Percentiles rank a stretch among this genome's conserved stretches.
Conservation (phyloP, 352 stramenopile species). For the Aphanomyces invadans region DNA sequence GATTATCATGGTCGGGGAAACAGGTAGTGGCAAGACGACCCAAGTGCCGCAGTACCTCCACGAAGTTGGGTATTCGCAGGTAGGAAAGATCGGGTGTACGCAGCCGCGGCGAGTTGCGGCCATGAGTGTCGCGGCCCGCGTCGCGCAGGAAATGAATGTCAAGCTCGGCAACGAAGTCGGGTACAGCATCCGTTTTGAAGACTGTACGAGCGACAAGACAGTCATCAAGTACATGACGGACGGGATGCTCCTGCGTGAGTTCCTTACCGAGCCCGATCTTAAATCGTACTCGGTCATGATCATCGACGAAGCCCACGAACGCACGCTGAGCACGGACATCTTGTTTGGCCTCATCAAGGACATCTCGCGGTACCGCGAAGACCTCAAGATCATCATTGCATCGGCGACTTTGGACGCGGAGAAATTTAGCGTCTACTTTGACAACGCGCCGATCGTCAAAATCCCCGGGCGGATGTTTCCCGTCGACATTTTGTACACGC, state of each 20-base stretch:
- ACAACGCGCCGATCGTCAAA: conserved; percentile 98
- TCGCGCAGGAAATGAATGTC: conserved; percentile 97
- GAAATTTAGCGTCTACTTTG: conserved; percentile 99
- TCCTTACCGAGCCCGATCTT: conserved; percentile 96
- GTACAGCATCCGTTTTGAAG: conserved; percentile 99
- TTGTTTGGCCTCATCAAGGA: conserved; percentile 99
- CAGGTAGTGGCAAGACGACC: conserved; percentile 96
- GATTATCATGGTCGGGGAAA: conserved; percentile 87
- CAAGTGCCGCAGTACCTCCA: conserved; percentile 98
- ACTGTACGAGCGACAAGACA: conserved; percentile 97
- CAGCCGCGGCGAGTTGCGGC: conserved; percentile 96
- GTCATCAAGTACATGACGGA: conserved; percentile 99
- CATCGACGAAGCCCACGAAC: conserved; percentile 99
- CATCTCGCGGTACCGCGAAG: conserved; percentile 91
- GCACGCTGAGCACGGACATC: conserved; percentile 98
- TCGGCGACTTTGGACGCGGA: conserved; percentile 96
- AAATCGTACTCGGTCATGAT: conserved; percentile 97
- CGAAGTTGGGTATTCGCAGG: conserved; percentile 95
- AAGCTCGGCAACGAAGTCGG: conserved; percentile 96
- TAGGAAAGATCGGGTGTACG: conserved; percentile 93
- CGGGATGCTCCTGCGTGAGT: conserved; percentile 98
- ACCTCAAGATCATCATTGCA: conserved; percentile 98
- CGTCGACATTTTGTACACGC: conserved; percentile 98
- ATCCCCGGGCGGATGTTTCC: conserved; percentile 95
- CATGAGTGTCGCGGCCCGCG: conserved; percentile 98